phyloP scores from a whole-genome alignment of 768 basidiomycete species.

The Lyophyllum semitale region DNA sequence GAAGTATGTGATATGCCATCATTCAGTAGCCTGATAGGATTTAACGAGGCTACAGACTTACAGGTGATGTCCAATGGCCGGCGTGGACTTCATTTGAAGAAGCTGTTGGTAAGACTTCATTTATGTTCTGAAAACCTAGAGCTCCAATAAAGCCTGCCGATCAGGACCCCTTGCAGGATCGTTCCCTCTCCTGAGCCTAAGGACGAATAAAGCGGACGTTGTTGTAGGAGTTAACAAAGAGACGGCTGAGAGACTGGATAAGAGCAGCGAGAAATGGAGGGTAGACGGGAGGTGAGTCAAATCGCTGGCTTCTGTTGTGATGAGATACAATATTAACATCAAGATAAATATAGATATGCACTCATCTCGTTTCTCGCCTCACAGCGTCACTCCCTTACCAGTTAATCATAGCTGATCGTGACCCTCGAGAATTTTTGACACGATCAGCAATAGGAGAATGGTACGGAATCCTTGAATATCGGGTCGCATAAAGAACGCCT shows the following conservation, averaged over 20 bases:
- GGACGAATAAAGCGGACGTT: slow-evolving; percentile 96
- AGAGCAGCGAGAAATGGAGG: slow-evolving; percentile 70
- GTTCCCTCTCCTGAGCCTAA: slow-evolving; percentile 80
- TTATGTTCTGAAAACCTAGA: neutral
- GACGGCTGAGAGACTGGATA: slow-evolving; percentile 67
- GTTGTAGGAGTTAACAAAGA: slow-evolving; percentile 79
- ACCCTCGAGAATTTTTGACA: too few species aligned
- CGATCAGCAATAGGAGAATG: too few species aligned
- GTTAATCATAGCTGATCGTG: too few species aligned
- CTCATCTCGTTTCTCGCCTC: slow-evolving; percentile 27
- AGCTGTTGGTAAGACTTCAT: slow-evolving; percentile 61
- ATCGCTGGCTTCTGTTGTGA: neutral
- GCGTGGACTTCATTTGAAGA: slow-evolving; percentile 71
- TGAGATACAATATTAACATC: neutral
- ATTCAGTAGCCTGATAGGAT: neutral
- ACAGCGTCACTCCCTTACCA: too few species aligned
- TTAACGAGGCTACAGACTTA: slow-evolving; percentile 55
- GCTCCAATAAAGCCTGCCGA: neutral
- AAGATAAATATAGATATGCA: slow-evolving; percentile 37
- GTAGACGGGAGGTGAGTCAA: slow-evolving; percentile 71
- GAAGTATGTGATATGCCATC: slow-evolving; percentile 55
- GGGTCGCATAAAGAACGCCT: too few species aligned
- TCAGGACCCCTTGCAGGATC: slow-evolving; percentile 73
- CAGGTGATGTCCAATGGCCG: slow-evolving; percentile 89
- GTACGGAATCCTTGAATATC: too few species aligned